These are phyloP conservation scores for Arabidopsis hybrid DNA, from an alignment of 441 rosid species.

Conservation along the genomic window DNA sequence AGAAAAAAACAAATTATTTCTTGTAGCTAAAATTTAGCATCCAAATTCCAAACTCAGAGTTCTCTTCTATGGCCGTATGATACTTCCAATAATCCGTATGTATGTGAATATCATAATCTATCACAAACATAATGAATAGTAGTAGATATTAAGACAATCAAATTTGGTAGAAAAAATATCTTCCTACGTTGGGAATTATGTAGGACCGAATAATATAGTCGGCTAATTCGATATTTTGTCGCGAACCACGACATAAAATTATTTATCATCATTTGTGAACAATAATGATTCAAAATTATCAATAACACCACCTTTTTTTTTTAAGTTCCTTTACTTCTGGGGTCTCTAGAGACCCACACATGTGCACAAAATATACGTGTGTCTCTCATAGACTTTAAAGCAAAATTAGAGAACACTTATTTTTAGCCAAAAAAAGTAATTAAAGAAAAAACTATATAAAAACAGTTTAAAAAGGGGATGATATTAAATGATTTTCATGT, in stretches of 20 bases:
- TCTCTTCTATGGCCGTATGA: background rate
- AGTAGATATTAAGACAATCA: background rate
- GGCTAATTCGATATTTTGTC: slow-evolving; percentile 19
- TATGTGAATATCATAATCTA: background rate
- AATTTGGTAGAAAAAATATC: slow-evolving; percentile 10
- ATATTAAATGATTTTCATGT: slow-evolving; percentile 40
- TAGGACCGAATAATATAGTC: slow-evolving; percentile 32
- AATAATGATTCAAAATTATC: background rate
- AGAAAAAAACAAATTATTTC: no score
- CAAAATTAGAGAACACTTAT: slow-evolving; percentile 18
- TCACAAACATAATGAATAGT: background rate
- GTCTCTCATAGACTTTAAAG: slow-evolving; percentile 10
- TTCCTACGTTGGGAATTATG: slow-evolving; percentile 20
- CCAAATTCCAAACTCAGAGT: background rate
- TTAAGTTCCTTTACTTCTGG: slow-evolving; percentile 32
- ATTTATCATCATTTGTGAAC: slow-evolving; percentile 7
- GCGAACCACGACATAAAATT: background rate
- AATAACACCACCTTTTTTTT: slow-evolving; percentile 11
- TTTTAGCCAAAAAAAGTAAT: slow-evolving; percentile 3
- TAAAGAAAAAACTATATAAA: background rate
- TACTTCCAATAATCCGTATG: background rate
- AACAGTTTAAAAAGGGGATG: background rate
- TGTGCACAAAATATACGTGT: slow-evolving; percentile 43
- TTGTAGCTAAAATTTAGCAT: background rate
- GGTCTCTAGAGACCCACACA: slow-evolving; percentile 38